These are phyloP conservation scores for Penicillium dipodomyicola DNA, from an alignment of 495 filamentous ascomycete species.

Conservation along the genomic window DNA sequence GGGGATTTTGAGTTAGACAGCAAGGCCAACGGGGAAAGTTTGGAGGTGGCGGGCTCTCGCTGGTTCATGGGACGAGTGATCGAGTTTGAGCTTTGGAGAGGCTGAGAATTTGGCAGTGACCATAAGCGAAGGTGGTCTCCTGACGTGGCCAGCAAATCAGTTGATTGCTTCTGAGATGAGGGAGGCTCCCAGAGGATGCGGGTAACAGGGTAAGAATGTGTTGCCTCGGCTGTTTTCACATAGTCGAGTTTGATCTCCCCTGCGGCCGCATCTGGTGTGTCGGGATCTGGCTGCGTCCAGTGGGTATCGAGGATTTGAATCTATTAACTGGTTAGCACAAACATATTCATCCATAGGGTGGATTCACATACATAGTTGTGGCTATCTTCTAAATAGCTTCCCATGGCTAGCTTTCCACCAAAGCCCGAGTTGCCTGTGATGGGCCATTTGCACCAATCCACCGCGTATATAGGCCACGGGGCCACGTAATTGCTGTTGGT, in stretches of 20 bases:
- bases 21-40: constrained; percentile 89
- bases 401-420: constrained; percentile 86
- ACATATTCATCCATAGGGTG: neutral
- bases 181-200: constrained; percentile 96
- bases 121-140: constrained; percentile 95
- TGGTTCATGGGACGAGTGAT: constrained; percentile 68
- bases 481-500: constrained; percentile 88
- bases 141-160: constrained; percentile 92
- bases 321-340: constrained; percentile 45
- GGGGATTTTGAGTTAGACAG: constrained; percentile 97
- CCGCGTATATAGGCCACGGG: constrained; percentile 92
- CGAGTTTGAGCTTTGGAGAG: constrained; percentile 57
- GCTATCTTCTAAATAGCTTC: constrained; percentile 95
- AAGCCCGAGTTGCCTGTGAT: constrained; percentile 64
- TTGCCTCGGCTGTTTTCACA: constrained; percentile 92
- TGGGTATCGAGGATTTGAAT: constrained; percentile 97
- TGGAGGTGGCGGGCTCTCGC: constrained; percentile 67
- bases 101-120: constrained; percentile 69
- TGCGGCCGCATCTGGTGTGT: constrained; percentile 60
- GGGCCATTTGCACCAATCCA: constrained; percentile 99
- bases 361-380: constrained; percentile 80
- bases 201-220: constrained; percentile 96
- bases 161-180: constrained; percentile 93
- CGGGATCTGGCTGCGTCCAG: constrained; percentile 64
- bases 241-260: constrained; percentile 82